phyloP scores from a whole-genome alignment of 2,329 filamentous ascomycete genomes.

The Trichoderma sp. region DNA sequence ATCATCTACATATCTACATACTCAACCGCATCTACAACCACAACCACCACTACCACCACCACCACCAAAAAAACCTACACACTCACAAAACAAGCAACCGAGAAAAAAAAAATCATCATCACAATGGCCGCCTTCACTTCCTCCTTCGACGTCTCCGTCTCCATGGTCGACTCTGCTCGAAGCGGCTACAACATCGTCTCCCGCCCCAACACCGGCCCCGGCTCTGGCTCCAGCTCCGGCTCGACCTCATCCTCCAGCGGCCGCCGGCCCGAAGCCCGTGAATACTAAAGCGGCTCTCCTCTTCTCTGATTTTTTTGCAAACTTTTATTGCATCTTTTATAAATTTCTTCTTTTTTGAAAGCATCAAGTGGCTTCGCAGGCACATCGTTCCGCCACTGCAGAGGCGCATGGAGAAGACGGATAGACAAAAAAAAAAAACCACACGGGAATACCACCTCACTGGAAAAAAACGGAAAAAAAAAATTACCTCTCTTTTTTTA shows the following conservation, averaged over 20 bases:
- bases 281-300: constrained; percentile 38
- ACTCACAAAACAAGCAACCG: not conserved
- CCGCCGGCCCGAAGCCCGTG: constrained; percentile 43
- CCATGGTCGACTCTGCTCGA: constrained; percentile 39
- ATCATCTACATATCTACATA: not conserved
- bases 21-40: not conserved
- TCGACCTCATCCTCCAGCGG: constrained; percentile 4
- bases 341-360: not conserved
- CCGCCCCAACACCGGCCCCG: constrained; percentile 23
- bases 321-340: not conserved
- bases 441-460: not conserved
- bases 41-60: not conserved
- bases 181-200: constrained; percentile 43
- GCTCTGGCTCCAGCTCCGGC: constrained; percentile 23
- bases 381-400: not conserved
- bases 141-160: constrained; percentile 28
- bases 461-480: not conserved
- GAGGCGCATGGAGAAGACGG: not conserved
- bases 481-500: not conserved
- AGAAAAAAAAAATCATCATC: not conserved
- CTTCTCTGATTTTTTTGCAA: not conserved
- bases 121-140: constrained; percentile 33
- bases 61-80: not conserved
- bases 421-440: constrained; percentile 10
- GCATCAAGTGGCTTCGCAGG: not conserved